Conservation (phyloP, 192 early-diverging fungal genomes). For the Coemansia sp. region DNA sequence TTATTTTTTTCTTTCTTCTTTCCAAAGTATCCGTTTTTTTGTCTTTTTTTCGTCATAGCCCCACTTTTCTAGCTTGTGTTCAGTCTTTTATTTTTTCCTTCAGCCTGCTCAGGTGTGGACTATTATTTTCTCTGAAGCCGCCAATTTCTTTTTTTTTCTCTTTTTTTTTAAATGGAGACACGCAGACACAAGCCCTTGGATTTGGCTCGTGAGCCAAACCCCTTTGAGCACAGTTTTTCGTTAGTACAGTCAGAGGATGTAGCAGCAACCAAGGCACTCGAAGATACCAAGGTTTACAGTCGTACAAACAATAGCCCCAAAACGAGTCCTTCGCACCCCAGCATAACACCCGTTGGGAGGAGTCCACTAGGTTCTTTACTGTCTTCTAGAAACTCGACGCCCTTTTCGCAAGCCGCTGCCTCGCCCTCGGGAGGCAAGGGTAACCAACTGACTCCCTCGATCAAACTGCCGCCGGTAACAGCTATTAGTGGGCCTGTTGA, state of each 20-base stretch:
- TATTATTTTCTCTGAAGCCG: not conserved
- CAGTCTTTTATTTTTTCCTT: not conserved
- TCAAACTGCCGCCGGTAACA: slow-evolving; percentile 72
- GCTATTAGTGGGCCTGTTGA: slow-evolving; percentile 60
- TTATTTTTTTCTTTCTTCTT: not conserved
- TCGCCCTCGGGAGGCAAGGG: not conserved
- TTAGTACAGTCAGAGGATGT: slow-evolving; percentile 28
- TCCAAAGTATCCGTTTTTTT: not conserved
- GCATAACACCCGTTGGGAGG: not conserved
- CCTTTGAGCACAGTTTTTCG: slow-evolving; percentile 82
- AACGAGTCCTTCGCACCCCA: not conserved
- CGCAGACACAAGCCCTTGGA: slow-evolving; percentile 53
- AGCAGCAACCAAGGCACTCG: not conserved
- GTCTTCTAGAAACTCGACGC: not conserved
- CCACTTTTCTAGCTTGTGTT: not conserved
- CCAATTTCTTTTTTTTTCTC: slow-evolving; percentile 1
- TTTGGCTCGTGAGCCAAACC: slow-evolving; percentile 83
- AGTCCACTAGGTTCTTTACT: not conserved
- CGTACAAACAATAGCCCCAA: not conserved
- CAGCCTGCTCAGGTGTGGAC: not conserved
- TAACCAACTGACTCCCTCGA: slow-evolving; percentile 11
- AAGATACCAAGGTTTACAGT: not conserved
- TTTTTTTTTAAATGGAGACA: slow-evolving; percentile 24
- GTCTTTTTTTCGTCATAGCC: not conserved
- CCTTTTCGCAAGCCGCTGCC: not conserved